Percentiles rank a stretch among this genome's conserved stretches.
Evolutionary conservation across 345 rosid species (phyloP).

Genomic region (Hibiscus trionum): DNA sequence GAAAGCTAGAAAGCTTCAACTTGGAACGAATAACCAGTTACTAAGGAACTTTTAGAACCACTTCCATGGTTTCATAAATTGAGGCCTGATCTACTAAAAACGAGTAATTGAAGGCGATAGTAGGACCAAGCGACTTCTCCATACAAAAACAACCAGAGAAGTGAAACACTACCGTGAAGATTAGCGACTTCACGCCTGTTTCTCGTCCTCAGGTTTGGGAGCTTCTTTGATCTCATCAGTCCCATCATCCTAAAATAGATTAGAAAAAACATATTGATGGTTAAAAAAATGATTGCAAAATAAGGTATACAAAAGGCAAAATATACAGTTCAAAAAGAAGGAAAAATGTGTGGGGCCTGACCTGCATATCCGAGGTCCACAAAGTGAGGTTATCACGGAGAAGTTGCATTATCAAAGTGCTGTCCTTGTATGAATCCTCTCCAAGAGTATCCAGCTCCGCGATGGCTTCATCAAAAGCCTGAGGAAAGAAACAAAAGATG

Average conservation of each 20-base stretch:
- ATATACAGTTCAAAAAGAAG: not conserved
- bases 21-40: slow-evolving; percentile 10
- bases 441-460: slow-evolving; percentile 61
- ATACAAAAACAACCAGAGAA: slow-evolving; percentile 27
- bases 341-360: not conserved
- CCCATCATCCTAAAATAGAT: slow-evolving; percentile 34
- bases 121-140: slow-evolving; percentile 26
- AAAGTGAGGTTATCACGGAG: slow-evolving; percentile 52
- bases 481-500: not conserved
- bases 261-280: not conserved
- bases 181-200: slow-evolving; percentile 24
- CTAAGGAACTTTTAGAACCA: slow-evolving; percentile 9
- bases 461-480: slow-evolving; percentile 70
- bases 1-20: slow-evolving; percentile 12
- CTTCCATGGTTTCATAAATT: slow-evolving; percentile 15
- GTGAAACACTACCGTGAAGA: slow-evolving; percentile 7
- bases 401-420: slow-evolving; percentile 60
- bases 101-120: not conserved
- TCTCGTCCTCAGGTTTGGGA: slow-evolving; percentile 32
- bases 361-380: slow-evolving; percentile 48
- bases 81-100: slow-evolving; percentile 9
- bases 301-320: not conserved
- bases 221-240: slow-evolving; percentile 44
- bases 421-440: slow-evolving; percentile 67
- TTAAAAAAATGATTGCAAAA: slow-evolving; percentile 5